phyloP scores from a whole-genome alignment of 345 rosid genomes.

The Acer negundo region DNA sequence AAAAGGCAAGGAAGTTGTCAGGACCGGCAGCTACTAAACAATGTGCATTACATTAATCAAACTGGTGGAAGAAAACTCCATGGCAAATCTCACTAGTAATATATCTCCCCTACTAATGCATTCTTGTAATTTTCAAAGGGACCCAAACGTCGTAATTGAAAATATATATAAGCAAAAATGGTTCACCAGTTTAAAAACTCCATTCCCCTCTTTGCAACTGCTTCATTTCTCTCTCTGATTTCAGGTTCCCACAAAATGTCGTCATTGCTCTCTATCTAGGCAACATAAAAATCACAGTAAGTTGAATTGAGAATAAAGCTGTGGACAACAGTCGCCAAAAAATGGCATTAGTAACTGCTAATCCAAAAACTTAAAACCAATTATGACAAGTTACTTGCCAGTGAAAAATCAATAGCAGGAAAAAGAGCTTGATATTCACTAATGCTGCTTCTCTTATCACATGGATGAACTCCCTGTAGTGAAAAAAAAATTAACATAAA shows the following conservation, averaged over 20 bases:
- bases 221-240: conserved; percentile 58
- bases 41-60: not conserved
- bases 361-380: not conserved
- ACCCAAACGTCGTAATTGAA: too few relatives aligned
- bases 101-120: too few relatives aligned
- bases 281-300: conserved; percentile 2
- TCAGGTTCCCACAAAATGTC: conserved; percentile 61
- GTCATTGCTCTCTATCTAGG: conserved; percentile 59
- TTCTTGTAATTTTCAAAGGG: too few relatives aligned
- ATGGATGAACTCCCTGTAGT: conserved; percentile 77
- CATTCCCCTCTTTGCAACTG: conserved; percentile 68
- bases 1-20: not conserved
- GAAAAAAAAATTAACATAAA: conserved; percentile 15
- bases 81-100: too few relatives aligned
- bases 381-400: conserved; percentile 45
- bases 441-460: conserved; percentile 76
- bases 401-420: conserved; percentile 80
- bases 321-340: not conserved
- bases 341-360: not conserved
- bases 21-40: not conserved
- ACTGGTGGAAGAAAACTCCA: too few relatives aligned
- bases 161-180: not conserved
- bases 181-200: conserved; percentile 69
- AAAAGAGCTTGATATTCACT: conserved; percentile 55
- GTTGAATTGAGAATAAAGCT: not conserved